Percentiles rank a stretch among this genome's conserved stretches.
phyloP scores from a whole-genome alignment of 169 alveolate species.

The Nephromyces sp. region DNA sequence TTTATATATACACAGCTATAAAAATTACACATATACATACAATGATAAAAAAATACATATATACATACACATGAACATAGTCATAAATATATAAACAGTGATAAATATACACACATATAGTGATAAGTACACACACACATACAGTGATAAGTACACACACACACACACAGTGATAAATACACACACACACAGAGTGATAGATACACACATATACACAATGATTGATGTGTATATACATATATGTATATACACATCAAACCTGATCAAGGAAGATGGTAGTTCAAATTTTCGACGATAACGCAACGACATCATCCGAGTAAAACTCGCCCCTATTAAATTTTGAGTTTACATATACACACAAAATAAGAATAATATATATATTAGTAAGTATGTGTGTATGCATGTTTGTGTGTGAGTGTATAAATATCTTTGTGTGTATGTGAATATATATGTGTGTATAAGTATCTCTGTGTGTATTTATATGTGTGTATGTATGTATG shows the following conservation, averaged over 20 bases:
- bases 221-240: not conserved
- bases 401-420: no score
- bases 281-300: slow-evolving; percentile 44
- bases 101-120: not conserved
- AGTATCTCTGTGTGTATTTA: no score
- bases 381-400: no score
- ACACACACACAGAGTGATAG: no score
- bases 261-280: slow-evolving; percentile 14
- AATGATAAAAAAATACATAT: not conserved
- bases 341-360: no score
- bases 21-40: not conserved
- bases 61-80: not conserved
- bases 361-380: no score
- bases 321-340: slow-evolving; percentile 68
- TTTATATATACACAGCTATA: not conserved
- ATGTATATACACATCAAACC: not conserved
- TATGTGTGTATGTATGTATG: no score
- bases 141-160: no score
- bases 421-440: no score
- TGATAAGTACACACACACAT: not conserved
- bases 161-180: no score
- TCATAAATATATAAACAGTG: not conserved
- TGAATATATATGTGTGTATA: no score
- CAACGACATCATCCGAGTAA: slow-evolving; percentile 81
- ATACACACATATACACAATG: no score